phyloP scores from a whole-genome alignment of 2,329 filamentous ascomycete genomes.

The Escovopsis sp. region DNA sequence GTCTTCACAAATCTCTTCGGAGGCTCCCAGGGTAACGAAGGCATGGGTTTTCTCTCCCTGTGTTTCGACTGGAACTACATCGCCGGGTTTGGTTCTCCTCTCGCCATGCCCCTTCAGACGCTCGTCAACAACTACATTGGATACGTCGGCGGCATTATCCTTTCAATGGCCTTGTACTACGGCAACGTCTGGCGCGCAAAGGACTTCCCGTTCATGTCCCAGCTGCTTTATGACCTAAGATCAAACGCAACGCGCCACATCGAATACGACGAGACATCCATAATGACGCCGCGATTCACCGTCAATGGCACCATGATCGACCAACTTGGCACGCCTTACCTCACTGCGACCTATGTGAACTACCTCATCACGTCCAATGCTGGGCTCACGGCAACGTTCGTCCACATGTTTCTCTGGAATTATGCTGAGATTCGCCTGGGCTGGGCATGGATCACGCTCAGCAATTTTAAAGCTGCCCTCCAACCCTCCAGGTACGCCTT shows the following conservation, averaged over 20 bases:
- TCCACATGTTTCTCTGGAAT: conserved; percentile 11
- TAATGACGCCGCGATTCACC: conserved; percentile 18
- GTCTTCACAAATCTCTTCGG: conserved; percentile 35
- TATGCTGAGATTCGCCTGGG: conserved; percentile 9
- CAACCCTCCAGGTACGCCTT: not conserved
- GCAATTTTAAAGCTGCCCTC: not conserved
- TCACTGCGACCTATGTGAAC: conserved; percentile 23
- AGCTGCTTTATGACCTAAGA: conserved; percentile 21
- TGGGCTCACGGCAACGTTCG: conserved; percentile 29
- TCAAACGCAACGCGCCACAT: conserved; percentile 21
- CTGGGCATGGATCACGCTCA: conserved; percentile 4
- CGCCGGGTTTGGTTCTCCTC: conserved; percentile 15
- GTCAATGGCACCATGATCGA: conserved; percentile 16
- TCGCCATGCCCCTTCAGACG: conserved; percentile 23
- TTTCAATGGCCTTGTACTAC: conserved; percentile 20
- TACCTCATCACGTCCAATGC: conserved; percentile 29
- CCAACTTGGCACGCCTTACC: conserved; percentile 23
- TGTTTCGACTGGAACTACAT: conserved; percentile 29
- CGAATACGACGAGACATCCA: conserved; percentile 26
- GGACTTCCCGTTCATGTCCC: conserved; percentile 11
- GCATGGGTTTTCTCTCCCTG: conserved; percentile 24
- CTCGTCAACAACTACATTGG: conserved; percentile 24
- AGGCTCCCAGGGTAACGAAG: conserved; percentile 22
- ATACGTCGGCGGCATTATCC: conserved; percentile 18
- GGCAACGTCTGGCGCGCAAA: conserved; percentile 7